These are phyloP conservation scores for Crucihimalaya himalaica DNA, from an alignment of 345 rosid species.

Conservation along the genomic window DNA sequence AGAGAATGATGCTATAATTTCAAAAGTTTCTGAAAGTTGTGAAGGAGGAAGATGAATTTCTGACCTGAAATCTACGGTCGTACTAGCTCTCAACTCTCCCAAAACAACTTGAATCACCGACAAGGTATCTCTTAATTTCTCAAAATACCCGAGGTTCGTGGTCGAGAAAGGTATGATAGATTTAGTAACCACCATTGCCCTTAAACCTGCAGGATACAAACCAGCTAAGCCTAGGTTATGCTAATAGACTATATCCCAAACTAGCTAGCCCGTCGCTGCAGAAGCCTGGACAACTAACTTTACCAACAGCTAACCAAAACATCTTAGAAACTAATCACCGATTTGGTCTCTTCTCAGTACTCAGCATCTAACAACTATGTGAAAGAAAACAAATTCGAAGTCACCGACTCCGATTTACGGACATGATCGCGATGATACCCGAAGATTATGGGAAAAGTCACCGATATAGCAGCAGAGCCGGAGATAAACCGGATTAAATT, in stretches of 20 bases:
- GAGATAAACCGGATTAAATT: background rate
- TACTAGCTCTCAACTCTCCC: conserved; percentile 46
- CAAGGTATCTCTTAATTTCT: conserved; percentile 30
- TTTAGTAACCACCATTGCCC: conserved; percentile 37
- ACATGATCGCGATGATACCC: conserved; percentile 20
- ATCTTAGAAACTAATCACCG: conserved; percentile 4
- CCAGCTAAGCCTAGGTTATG: conserved; percentile 55
- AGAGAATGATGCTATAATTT: conserved; percentile 9
- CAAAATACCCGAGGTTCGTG: conserved; percentile 21
- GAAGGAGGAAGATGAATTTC: conserved; percentile 30
- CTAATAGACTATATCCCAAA: conserved; percentile 32
- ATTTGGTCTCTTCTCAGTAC: conserved; percentile 9
- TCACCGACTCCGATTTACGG: conserved; percentile 15
- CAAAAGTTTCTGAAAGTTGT: conserved; percentile 4
- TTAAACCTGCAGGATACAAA: conserved; percentile 69
- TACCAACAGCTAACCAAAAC: background rate
- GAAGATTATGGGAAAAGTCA: conserved; percentile 20
- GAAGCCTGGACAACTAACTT: conserved; percentile 1
- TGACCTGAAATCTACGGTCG: conserved; percentile 46
- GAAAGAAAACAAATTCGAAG: conserved; percentile 1
- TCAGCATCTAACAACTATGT: conserved; percentile 8
- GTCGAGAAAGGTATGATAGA: conserved; percentile 24
- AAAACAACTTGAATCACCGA: conserved; percentile 38
- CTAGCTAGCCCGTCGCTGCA: conserved; percentile 24
- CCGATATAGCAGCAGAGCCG: background rate